These are phyloP conservation scores for Conticribra weissflogii DNA, from an alignment of 108 stramenopile species.

Conservation along the genomic window DNA sequence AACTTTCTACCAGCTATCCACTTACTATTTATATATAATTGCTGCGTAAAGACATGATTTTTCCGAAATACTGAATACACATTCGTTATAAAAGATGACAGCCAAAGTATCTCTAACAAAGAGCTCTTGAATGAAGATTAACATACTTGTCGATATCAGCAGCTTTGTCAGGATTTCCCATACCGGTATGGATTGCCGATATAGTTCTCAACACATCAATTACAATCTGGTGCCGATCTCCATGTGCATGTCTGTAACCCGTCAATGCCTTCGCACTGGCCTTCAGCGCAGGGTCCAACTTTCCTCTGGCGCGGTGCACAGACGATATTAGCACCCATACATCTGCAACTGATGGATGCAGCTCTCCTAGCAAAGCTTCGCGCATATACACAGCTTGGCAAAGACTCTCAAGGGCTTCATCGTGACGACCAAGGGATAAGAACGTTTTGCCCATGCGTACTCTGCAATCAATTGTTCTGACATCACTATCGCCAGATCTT, in stretches of 20 bases:
- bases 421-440: slow-evolving; percentile 36
- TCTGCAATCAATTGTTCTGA: slow-evolving; percentile 34
- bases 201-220: slow-evolving; percentile 37
- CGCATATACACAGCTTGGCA: slow-evolving; percentile 58
- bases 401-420: slow-evolving; percentile 45
- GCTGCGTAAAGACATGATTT: too few species aligned
- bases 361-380: slow-evolving; percentile 48
- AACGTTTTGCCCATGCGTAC: slow-evolving; percentile 25
- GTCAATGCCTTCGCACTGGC: slow-evolving; percentile 50
- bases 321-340: slow-evolving; percentile 42
- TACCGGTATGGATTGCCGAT: slow-evolving; percentile 30
- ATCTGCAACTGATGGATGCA: slow-evolving; percentile 43
- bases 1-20: too few species aligned
- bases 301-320: slow-evolving; percentile 27
- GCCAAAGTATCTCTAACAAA: too few species aligned
- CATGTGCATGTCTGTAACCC: slow-evolving; percentile 42
- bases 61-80: too few species aligned
- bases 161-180: slow-evolving; percentile 47
- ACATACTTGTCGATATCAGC: slow-evolving; percentile 44
- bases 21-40: too few species aligned
- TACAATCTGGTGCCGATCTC: slow-evolving; percentile 41
- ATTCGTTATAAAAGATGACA: too few species aligned
- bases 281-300: slow-evolving; percentile 40
- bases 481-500: slow-evolving; percentile 36
- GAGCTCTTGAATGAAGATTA: slow-evolving; percentile 18